These are phyloP conservation scores for Drechslerella coelobrocha DNA, from an alignment of 2,329 filamentous ascomycete genomes.

Conservation along the genomic window DNA sequence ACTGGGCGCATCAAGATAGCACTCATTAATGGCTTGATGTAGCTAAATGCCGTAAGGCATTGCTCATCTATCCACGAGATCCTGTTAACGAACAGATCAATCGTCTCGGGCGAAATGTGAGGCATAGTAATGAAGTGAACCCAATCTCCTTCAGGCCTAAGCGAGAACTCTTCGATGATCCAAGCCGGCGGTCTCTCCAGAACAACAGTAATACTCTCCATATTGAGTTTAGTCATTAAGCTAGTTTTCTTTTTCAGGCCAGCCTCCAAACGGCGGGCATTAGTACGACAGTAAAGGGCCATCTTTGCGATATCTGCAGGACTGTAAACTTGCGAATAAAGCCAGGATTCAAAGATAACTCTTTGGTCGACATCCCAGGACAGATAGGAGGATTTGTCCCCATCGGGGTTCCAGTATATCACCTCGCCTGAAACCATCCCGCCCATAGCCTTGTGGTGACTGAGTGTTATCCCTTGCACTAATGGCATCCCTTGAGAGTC, in stretches of 20 bases:
- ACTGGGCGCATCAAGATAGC: background rate
- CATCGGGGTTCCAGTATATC: background rate
- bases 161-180: background rate
- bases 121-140: slow-evolving; percentile 1
- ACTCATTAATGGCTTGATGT: background rate
- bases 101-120: background rate
- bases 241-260: background rate
- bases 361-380: background rate
- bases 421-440: slow-evolving; percentile 4
- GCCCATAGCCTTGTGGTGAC: slow-evolving; percentile 2
- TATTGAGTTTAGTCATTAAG: background rate
- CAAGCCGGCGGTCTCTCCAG: background rate
- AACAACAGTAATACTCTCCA: background rate
- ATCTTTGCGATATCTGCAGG: background rate
- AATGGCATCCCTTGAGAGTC: background rate
- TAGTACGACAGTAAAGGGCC: background rate
- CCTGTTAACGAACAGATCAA: background rate
- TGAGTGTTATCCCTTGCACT: background rate
- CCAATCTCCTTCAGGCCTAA: background rate
- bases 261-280: background rate
- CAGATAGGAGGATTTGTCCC: background rate
- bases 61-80: background rate
- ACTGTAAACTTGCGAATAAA: background rate
- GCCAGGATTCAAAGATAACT: background rate
- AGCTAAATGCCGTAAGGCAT: slow-evolving; percentile 1